Evolutionary conservation across 768 basidiomycete genomes (phyloP).

Genomic region (Lactarius hengduanensis): DNA sequence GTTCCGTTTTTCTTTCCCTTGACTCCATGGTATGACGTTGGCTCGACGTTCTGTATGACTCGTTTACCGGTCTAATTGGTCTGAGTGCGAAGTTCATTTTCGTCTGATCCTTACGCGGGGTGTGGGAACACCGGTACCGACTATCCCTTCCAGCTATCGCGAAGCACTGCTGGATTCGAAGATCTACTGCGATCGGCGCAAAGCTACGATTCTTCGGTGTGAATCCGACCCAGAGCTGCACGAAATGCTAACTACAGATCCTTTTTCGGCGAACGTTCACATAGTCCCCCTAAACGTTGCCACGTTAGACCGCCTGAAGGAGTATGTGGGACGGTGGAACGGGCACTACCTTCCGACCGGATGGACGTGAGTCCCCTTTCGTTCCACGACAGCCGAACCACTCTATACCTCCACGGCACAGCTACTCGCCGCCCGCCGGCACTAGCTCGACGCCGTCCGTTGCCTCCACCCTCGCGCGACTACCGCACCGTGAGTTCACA

Average conservation of each 20-base stretch:
- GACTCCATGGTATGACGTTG: too few species aligned
- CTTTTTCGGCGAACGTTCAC: conserved; percentile 77
- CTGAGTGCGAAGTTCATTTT: too few species aligned
- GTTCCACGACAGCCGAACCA: too few species aligned
- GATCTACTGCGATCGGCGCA: conserved; percentile 86
- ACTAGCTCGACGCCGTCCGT: conserved; percentile 63
- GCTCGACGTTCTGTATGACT: too few species aligned
- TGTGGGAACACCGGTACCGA: neutral
- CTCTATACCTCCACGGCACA: conserved; percentile 31
- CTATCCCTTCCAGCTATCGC: conserved; percentile 64
- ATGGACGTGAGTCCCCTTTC: conserved; percentile 73
- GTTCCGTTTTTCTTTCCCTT: too few species aligned
- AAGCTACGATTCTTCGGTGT: conserved; percentile 81
- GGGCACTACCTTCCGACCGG: conserved; percentile 87
- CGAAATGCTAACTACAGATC: conserved; percentile 70
- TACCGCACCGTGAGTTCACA: conserved; percentile 68
- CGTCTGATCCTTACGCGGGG: conserved; percentile 38
- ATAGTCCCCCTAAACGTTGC: conserved; percentile 77
- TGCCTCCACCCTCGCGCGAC: conserved; percentile 60
- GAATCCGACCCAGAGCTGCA: conserved; percentile 84
- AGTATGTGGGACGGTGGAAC: conserved; percentile 73
- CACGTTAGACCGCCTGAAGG: conserved; percentile 70
- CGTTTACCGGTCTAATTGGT: too few species aligned
- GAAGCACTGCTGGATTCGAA: conserved; percentile 74
- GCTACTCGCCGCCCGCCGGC: conserved; percentile 66